These are phyloP conservation scores for Boletus rubescentipes DNA, from an alignment of 768 basidiomycete species.

Conservation along the genomic window DNA sequence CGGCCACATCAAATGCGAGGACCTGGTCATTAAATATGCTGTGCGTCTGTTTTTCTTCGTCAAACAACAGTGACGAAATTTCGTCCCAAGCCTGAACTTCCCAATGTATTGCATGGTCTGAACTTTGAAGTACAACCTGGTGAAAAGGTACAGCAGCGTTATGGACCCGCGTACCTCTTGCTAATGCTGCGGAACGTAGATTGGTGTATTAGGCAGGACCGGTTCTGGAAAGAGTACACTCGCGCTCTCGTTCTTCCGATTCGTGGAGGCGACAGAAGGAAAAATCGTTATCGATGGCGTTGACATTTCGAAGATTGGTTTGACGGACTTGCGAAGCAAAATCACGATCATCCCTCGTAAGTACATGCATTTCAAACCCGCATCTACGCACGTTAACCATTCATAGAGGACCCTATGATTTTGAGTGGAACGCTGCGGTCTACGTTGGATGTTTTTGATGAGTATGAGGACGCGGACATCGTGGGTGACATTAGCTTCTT, in stretches of 20 bases:
- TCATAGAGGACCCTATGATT: slow-evolving; percentile 83
- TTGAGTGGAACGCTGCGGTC: slow-evolving; percentile 79
- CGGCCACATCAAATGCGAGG: slow-evolving; percentile 68
- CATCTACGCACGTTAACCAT: background rate
- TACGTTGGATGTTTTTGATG: slow-evolving; percentile 81
- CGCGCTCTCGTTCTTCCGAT: slow-evolving; percentile 84
- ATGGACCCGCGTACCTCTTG: background rate
- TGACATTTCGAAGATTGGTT: slow-evolving; percentile 75
- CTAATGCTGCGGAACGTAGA: slow-evolving; percentile 32
- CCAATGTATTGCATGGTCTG: slow-evolving; percentile 78
- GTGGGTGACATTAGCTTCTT: slow-evolving; percentile 39
- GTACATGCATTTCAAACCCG: slow-evolving; percentile 21
- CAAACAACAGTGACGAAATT: background rate
- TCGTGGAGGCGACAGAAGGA: slow-evolving; percentile 83
- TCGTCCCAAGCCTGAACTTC: slow-evolving; percentile 68
- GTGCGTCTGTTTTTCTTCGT: slow-evolving; percentile 40
- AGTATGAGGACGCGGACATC: slow-evolving; percentile 83
- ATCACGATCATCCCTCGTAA: slow-evolving; percentile 76
- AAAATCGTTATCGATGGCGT: slow-evolving; percentile 73
- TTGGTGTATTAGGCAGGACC: slow-evolving; percentile 72
- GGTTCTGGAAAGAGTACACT: slow-evolving; percentile 78
- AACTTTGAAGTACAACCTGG: slow-evolving; percentile 71
- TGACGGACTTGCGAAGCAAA: slow-evolving; percentile 76
- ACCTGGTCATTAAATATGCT: slow-evolving; percentile 76
- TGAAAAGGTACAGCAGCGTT: slow-evolving; percentile 56